These are phyloP conservation scores for Alternaria ethzedia DNA, from an alignment of 2,329 filamentous ascomycete species.

Conservation along the genomic window DNA sequence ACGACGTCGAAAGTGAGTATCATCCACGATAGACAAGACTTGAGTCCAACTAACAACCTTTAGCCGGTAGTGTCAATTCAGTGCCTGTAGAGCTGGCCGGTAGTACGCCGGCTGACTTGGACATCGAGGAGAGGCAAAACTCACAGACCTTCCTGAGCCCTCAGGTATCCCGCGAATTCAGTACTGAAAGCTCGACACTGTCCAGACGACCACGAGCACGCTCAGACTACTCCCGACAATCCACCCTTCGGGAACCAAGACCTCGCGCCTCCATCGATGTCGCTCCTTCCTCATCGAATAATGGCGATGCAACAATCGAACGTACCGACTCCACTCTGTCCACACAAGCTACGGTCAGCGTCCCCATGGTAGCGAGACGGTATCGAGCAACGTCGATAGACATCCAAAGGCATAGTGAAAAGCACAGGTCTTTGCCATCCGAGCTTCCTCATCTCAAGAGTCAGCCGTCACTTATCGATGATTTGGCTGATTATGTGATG, in stretches of 20 bases:
- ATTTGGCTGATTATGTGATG: constrained; percentile 30
- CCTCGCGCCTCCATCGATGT: constrained; percentile 5
- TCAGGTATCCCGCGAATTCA: background rate
- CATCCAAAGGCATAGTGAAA: constrained; percentile 18
- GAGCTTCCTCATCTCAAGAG: constrained; percentile 25
- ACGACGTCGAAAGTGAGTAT: constrained; percentile 23
- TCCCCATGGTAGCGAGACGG: constrained; percentile 23
- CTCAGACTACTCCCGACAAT: constrained; percentile 1
- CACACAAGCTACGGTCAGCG: constrained; percentile 14
- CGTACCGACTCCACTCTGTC: constrained; percentile 26
- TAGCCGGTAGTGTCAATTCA: constrained; percentile 23
- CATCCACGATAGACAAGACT: background rate
- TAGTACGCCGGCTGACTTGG: constrained; percentile 33
- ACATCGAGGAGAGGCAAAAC: constrained; percentile 15
- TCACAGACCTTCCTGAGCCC: constrained; percentile 10
- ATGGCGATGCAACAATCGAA: constrained; percentile 22
- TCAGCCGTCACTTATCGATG: constrained; percentile 31
- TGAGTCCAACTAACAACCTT: constrained; percentile 4
- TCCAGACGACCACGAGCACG: constrained; percentile 3
- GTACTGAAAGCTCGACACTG: background rate
- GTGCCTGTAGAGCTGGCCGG: constrained; percentile 35
- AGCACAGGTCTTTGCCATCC: constrained; percentile 24
- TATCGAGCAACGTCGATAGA: constrained; percentile 25
- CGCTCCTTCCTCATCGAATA: constrained; percentile 7
- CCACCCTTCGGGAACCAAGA: background rate